Conservation (phyloP, 768 basidiomycete species). For the Lentinula detonsa region DNA sequence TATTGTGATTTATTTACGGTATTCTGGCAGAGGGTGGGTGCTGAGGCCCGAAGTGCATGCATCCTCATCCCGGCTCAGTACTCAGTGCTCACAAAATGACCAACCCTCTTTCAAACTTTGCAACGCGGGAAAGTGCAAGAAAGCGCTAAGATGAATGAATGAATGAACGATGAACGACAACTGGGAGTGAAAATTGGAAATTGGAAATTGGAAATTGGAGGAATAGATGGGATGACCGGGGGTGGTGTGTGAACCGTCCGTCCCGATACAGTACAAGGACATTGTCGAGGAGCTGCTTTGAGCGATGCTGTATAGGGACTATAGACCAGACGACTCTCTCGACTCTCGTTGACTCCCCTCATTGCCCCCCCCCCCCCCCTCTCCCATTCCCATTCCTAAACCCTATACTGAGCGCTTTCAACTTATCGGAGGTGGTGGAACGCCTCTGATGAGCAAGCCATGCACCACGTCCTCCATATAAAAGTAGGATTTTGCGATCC, state of each 20-base stretch:
- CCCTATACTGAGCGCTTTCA: slow-evolving; percentile 57
- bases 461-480: slow-evolving; percentile 67
- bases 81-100: too few relatives aligned
- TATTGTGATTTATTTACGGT: too few relatives aligned
- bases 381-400: slow-evolving; percentile 34
- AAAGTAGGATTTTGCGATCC: slow-evolving; percentile 18
- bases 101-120: too few relatives aligned
- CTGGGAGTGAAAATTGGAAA: too few relatives aligned
- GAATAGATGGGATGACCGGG: neutral
- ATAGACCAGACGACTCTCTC: too few relatives aligned
- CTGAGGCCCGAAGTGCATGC: too few relatives aligned
- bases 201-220: too few relatives aligned
- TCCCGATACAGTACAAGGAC: neutral
- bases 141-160: too few relatives aligned
- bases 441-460: slow-evolving; percentile 48
- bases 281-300: neutral
- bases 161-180: too few relatives aligned
- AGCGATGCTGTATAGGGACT: neutral
- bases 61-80: too few relatives aligned
- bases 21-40: too few relatives aligned
- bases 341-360: neutral
- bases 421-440: slow-evolving; percentile 39
- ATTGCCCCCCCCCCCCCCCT: neutral
- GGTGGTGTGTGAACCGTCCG: neutral
- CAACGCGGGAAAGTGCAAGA: too few relatives aligned